A percentile compares a stretch with the other conserved stretches of the same genome.
These are phyloP conservation scores for Wickerhamia fluorescens DNA, from an alignment of 805 yeast species.

Conservation along the genomic window DNA sequence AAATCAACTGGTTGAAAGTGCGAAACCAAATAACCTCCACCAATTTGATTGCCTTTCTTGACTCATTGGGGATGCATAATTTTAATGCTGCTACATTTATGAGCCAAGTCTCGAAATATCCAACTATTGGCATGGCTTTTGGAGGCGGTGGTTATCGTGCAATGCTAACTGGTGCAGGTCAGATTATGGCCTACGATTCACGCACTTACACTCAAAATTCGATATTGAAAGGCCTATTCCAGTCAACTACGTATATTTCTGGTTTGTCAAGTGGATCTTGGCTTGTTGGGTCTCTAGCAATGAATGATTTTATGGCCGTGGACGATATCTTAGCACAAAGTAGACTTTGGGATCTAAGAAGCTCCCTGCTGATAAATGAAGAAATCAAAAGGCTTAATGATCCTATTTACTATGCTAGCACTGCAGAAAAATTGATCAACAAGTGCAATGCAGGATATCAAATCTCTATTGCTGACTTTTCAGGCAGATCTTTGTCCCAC, in stretches of 20 bases:
- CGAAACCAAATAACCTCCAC: conserved; percentile 6
- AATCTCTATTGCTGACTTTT: conserved; percentile 29
- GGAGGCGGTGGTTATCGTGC: conserved; percentile 37
- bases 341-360: conserved; percentile 13
- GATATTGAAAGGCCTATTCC: conserved; percentile 17
- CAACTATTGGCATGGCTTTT: conserved; percentile 28
- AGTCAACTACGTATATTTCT: conserved; percentile 30
- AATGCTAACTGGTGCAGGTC: conserved; percentile 77
- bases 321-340: conserved; percentile 10
- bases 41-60: conserved; percentile 4
- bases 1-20: conserved; percentile 5
- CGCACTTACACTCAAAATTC: conserved; percentile 48
- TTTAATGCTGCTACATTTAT: conserved; percentile 8
- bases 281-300: conserved; percentile 24
- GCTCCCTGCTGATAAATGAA: too few species aligned
- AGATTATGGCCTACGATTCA: conserved; percentile 68
- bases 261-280: conserved; percentile 40
- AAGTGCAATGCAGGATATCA: conserved; percentile 29
- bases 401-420: conserved; percentile 35
- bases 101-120: conserved; percentile 6
- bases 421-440: conserved; percentile 15
- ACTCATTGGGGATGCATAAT: conserved; percentile 4
- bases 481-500: conserved; percentile 33
- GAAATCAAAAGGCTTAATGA: too few species aligned
- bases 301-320: conserved; percentile 13